A percentile compares a stretch with the other conserved stretches of the same genome.
Conservation (phyloP, 2,329 filamentous ascomycete species). For the Microcera coccophila region DNA sequence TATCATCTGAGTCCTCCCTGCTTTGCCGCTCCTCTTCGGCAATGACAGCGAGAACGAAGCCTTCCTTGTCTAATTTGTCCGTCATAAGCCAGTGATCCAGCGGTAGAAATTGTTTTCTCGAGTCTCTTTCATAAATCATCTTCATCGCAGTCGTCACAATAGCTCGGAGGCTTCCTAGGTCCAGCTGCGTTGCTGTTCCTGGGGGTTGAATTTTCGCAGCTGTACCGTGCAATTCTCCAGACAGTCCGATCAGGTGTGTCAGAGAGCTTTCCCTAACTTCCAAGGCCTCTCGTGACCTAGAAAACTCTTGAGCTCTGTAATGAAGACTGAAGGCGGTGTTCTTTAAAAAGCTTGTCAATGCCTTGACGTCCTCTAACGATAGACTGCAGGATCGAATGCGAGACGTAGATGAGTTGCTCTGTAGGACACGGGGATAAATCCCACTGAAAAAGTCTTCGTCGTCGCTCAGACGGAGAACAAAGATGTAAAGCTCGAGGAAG, state of each 20-base stretch:
- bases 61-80: constrained; percentile 77
- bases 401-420: constrained; percentile 40
- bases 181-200: constrained; percentile 43
- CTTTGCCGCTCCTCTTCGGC: constrained; percentile 79
- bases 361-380: constrained; percentile 64
- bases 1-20: constrained; percentile 43
- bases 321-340: constrained; percentile 86
- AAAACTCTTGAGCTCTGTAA: constrained; percentile 69
- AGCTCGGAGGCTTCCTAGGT: constrained; percentile 72
- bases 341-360: constrained; percentile 79
- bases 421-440: constrained; percentile 39
- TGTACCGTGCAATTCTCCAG: constrained; percentile 1
- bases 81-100: constrained; percentile 94
- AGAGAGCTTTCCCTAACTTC: constrained; percentile 23
- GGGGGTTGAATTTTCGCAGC: background rate
- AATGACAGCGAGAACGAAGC: constrained; percentile 82
- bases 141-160: constrained; percentile 75
- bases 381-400: constrained; percentile 63
- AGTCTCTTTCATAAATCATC: constrained; percentile 91
- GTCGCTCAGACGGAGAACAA: constrained; percentile 87
- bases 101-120: constrained; percentile 77
- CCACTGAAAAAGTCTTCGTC: constrained; percentile 89
- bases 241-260: constrained; percentile 24
- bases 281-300: constrained; percentile 25
- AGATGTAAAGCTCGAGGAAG: constrained; percentile 91